These are phyloP conservation scores for Gossypium bickii DNA, from an alignment of 345 rosid genomes.

Conservation along the genomic window DNA sequence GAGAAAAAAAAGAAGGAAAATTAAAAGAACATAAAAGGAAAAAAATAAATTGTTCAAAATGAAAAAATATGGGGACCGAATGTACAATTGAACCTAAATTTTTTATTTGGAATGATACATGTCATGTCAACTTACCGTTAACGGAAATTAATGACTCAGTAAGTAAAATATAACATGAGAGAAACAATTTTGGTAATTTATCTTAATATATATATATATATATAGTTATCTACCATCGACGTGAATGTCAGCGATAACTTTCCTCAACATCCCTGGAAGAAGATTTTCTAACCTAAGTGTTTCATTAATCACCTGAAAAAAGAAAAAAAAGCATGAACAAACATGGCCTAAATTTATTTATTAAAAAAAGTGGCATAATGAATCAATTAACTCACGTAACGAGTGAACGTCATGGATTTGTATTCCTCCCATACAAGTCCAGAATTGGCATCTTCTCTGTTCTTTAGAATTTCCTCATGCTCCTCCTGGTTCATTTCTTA, in stretches of 20 bases:
- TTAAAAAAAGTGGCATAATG: background rate
- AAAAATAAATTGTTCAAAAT: no score
- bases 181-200: no score
- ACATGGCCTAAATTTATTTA: background rate
- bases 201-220: background rate
- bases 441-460: background rate
- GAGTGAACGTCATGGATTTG: conserved; percentile 24
- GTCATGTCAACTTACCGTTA: rapidly evolving
- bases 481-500: conserved; percentile 9
- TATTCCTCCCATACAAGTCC: conserved; percentile 25
- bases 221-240: conserved; percentile 11
- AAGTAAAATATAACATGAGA: no score
- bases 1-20: no score
- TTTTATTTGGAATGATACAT: no score
- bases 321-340: background rate
- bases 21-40: no score
- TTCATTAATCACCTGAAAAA: conserved; percentile 19
- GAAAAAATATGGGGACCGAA: no score
- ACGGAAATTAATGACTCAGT: no score
- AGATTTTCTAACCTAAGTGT: conserved; percentile 14
- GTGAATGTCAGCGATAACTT: conserved; percentile 11
- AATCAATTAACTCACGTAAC: conserved; percentile 11
- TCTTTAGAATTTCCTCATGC: conserved; percentile 18
- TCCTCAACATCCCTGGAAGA: conserved; percentile 18
- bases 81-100: no score